These are phyloP conservation scores for Pseudocercospora cruenta DNA, from an alignment of 2,329 filamentous ascomycete species.

Conservation along the genomic window DNA sequence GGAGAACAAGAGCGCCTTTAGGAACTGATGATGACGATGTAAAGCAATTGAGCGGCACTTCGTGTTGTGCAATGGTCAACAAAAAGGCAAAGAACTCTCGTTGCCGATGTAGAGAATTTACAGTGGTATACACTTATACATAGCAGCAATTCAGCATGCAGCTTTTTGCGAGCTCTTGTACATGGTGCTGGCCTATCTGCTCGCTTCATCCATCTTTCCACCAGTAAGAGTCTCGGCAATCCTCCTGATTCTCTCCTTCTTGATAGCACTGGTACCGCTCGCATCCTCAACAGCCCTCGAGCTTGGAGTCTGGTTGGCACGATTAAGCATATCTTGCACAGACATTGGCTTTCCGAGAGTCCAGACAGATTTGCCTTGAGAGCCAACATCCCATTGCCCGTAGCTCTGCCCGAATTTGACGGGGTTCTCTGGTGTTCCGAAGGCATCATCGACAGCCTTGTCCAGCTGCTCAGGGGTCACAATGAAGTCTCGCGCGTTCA, in stretches of 20 bases:
- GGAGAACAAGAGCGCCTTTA: too few relatives aligned
- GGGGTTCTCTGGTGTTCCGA: conserved; percentile 61
- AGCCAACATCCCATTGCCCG: conserved; percentile 21
- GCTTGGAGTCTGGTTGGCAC: conserved; percentile 36
- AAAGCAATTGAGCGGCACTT: too few relatives aligned
- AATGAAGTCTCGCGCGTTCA: conserved; percentile 86
- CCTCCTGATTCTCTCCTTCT: conserved; percentile 62
- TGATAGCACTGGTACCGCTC: conserved; percentile 46
- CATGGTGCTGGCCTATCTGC: background rate
- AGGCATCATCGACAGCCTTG: conserved; percentile 73
- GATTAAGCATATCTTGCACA: conserved; percentile 53
- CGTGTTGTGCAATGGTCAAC: too few relatives aligned
- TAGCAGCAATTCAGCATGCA: too few relatives aligned
- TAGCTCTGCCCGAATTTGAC: conserved; percentile 43
- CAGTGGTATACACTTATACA: too few relatives aligned
- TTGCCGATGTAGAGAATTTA: too few relatives aligned
- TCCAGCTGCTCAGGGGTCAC: conserved; percentile 77
- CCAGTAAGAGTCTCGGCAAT: conserved; percentile 70
- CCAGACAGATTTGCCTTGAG: conserved; percentile 52
- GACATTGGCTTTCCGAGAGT: conserved; percentile 51
- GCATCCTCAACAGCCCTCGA: conserved; percentile 41
- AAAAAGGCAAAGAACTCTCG: too few relatives aligned
- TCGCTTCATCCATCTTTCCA: conserved; percentile 56
- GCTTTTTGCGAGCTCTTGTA: too few relatives aligned
- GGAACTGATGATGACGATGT: too few relatives aligned